These are phyloP conservation scores for Trifolium repens DNA, from an alignment of 306 rosid species.

Conservation along the genomic window DNA sequence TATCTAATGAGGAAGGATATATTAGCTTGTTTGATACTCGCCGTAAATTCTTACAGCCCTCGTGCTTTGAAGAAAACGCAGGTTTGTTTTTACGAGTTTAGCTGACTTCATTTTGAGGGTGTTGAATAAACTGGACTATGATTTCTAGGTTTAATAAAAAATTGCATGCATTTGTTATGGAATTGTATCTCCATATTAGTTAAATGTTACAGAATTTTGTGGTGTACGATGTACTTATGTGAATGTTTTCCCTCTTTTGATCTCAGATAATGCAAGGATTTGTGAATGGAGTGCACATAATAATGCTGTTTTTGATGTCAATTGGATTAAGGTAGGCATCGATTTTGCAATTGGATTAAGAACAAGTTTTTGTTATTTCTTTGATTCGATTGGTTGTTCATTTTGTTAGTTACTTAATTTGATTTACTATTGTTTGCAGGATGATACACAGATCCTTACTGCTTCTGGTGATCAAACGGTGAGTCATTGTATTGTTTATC, in stretches of 20 bases:
- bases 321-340: slow-evolving; percentile 80
- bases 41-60: slow-evolving; percentile 42
- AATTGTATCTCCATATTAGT: background rate
- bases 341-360: background rate
- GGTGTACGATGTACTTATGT: background rate
- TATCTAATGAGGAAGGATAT: slow-evolving; percentile 88
- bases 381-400: background rate
- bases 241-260: background rate
- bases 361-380: background rate
- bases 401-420: background rate
- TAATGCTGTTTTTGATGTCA: slow-evolving; percentile 86
- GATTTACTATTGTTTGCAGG: slow-evolving; percentile 54
- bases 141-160: too few relatives aligned
- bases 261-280: slow-evolving; percentile 65
- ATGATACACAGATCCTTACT: slow-evolving; percentile 75
- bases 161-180: too few relatives aligned
- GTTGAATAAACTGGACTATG: too few relatives aligned
- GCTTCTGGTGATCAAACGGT: slow-evolving; percentile 98
- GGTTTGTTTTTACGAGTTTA: slow-evolving; percentile 45
- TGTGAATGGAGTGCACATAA: slow-evolving; percentile 77
- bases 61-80: slow-evolving; percentile 59
- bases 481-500: slow-evolving; percentile 38
- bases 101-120: background rate
- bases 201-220: background rate
- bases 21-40: slow-evolving; percentile 74